A percentile compares a stretch with the other conserved stretches of the same genome.
Conservation (phyloP, 1,284 basidiomycete species). For the Sphagnurus paluster region DNA sequence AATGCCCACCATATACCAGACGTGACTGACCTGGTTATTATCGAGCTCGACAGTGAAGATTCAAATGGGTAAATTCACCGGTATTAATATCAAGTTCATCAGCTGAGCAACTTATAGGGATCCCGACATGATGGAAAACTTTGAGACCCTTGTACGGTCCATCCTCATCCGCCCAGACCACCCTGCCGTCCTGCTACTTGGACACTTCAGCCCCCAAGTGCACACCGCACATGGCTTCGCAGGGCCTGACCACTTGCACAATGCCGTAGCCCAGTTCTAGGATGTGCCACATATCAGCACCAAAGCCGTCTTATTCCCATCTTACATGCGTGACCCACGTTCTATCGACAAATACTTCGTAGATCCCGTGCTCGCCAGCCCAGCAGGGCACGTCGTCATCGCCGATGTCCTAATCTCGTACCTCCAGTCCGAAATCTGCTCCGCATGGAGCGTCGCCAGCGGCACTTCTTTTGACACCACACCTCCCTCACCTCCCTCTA, state of each 20-base stretch:
- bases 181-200: slow-evolving; percentile 88
- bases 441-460: slow-evolving; percentile 76
- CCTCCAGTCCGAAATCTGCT: slow-evolving; percentile 85
- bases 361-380: slow-evolving; percentile 83
- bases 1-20: slow-evolving; percentile 90
- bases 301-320: slow-evolving; percentile 80
- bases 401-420: slow-evolving; percentile 86
- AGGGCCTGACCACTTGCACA: slow-evolving; percentile 87
- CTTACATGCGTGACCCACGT: slow-evolving; percentile 76
- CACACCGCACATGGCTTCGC: slow-evolving; percentile 79
- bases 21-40: slow-evolving; percentile 86
- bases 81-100: no score
- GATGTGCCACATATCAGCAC: slow-evolving; percentile 89
- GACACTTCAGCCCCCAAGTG: slow-evolving; percentile 87
- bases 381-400: slow-evolving; percentile 80
- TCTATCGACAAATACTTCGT: slow-evolving; percentile 73
- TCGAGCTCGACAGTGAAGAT: slow-evolving; percentile 92
- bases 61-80: no score
- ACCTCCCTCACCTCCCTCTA: slow-evolving; percentile 26
- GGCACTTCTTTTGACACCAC: slow-evolving; percentile 67
- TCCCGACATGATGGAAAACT: slow-evolving; percentile 73
- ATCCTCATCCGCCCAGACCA: slow-evolving; percentile 85
- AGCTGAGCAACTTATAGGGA: slow-evolving; percentile 46
- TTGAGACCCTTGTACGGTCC: slow-evolving; percentile 89
- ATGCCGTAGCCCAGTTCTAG: slow-evolving; percentile 90